Evolutionary conservation across 164 flowering plant genomes (phyloP).

Genomic region (Tinospora cordifolia): DNA sequence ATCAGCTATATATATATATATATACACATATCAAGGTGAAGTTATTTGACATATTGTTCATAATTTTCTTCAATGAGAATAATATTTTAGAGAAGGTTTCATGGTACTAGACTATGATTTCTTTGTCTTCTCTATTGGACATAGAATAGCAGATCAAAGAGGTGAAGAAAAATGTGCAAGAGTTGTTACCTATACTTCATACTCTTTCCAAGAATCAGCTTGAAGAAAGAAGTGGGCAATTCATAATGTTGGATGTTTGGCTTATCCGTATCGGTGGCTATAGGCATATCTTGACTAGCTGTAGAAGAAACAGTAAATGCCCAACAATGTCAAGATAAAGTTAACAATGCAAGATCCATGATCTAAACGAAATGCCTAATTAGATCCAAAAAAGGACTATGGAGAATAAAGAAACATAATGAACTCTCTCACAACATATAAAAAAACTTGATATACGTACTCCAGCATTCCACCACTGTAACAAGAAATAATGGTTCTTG

Average conservation of each 20-base stretch:
- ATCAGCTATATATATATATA: too few species aligned
- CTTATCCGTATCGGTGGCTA: constrained; percentile 70
- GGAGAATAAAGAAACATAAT: too few species aligned
- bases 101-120: too few species aligned
- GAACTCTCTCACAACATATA: too few species aligned
- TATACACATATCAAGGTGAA: too few species aligned
- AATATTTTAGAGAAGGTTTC: too few species aligned
- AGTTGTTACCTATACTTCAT: constrained; percentile 70
- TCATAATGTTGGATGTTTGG: constrained; percentile 82
- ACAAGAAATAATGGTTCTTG: too few species aligned
- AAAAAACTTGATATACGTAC: too few species aligned
- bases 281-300: constrained; percentile 79
- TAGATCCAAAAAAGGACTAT: neutral
- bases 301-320: constrained; percentile 5
- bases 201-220: constrained; percentile 74
- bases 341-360: neutral
- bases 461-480: too few species aligned
- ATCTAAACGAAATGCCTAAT: neutral
- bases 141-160: neutral
- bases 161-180: neutral
- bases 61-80: too few species aligned
- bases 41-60: too few species aligned
- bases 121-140: too few species aligned
- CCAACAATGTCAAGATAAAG: neutral
- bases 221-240: constrained; percentile 84